These are phyloP conservation scores for Euphrasia arctica DNA, from an alignment of 305 asterid genomes.

Conservation along the genomic window DNA sequence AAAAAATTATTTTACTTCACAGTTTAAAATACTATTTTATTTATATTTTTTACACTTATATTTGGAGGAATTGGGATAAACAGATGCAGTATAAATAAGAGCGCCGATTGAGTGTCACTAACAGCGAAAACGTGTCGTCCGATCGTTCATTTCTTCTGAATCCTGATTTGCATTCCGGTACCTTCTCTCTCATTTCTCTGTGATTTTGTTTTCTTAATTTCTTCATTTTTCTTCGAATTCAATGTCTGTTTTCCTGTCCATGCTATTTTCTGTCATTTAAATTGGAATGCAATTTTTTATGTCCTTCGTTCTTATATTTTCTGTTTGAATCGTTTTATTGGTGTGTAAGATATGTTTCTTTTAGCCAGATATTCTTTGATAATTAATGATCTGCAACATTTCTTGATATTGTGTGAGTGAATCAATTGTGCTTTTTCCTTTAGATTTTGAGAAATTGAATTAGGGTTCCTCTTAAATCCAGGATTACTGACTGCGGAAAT, in stretches of 20 bases:
- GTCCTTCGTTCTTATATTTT: neutral
- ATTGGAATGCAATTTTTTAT: neutral
- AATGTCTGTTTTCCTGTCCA: neutral
- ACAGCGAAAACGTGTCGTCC: conserved; percentile 13
- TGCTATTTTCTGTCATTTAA: neutral
- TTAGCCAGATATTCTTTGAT: conserved; percentile 4
- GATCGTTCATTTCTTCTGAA: conserved; percentile 15
- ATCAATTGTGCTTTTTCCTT: neutral
- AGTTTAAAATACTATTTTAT: no score
- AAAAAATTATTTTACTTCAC: no score
- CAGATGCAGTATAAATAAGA: no score
- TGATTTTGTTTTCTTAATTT: neutral
- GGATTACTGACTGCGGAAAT: no score
- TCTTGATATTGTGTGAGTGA: neutral
- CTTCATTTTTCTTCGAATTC: conserved; percentile 1
- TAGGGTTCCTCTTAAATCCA: neutral
- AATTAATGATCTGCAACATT: neutral
- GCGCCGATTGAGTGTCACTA: neutral
- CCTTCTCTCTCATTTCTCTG: neutral
- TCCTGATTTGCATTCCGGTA: conserved; percentile 27
- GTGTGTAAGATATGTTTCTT: neutral
- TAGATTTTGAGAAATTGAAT: conserved; percentile 6
- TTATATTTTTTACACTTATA: no score
- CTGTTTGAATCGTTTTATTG: neutral
- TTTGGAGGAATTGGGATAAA: no score